Evolutionary conservation across 2,329 filamentous ascomycete genomes (phyloP), one percentile per base, ranked within the genome.

Genomic region (Boeremia lycopersici): DNA sequence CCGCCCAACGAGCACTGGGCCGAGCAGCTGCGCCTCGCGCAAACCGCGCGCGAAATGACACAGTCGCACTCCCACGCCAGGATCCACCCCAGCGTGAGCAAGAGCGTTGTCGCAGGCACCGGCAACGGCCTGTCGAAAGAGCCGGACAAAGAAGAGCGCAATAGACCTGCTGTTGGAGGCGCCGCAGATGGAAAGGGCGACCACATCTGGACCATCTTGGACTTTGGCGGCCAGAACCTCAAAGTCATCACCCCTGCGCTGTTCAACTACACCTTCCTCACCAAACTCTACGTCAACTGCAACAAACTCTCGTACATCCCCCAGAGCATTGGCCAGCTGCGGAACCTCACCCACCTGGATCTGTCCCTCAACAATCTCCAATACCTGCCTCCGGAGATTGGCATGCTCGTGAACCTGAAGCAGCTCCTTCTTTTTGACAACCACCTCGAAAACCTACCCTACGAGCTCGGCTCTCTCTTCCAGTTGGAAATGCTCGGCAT

Each of bases 141-240:
- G 68, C 65, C 79, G 70, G 73, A 82, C 25, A 78, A 81, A 57
- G 83, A 86, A 61, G 82, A 83, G 62, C 79, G 87, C 65, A 88
- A 88, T 66, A 81, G 89, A 50, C 85, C 89, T 56, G 84, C 84
- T 68, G 81, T 84, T 60, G 86, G 87, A 67, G 64, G 74, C 36
- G 71, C 68, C 25, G 70, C 71, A n/a, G 69, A 74, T 40, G 67
- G 51, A 11, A 69, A 76, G 53, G 74, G 77, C 65, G 78, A 72
- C 61, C 89, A 96, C 74, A 89, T 93, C 68, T 98, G 95, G 95
- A 86, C 91, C 74, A 92, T 93, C 61, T 82, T 99, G 65, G 95
- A 99, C 76, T 88, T 98, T 73, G 95, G 93, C 65, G 95, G 95
- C n/a, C 95, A 98, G 78, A 93, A 93, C 17, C 81, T 99, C 43